These are phyloP conservation scores for Irpex lacteus DNA, from an alignment of 1,284 basidiomycete species.

Conservation along the genomic window DNA sequence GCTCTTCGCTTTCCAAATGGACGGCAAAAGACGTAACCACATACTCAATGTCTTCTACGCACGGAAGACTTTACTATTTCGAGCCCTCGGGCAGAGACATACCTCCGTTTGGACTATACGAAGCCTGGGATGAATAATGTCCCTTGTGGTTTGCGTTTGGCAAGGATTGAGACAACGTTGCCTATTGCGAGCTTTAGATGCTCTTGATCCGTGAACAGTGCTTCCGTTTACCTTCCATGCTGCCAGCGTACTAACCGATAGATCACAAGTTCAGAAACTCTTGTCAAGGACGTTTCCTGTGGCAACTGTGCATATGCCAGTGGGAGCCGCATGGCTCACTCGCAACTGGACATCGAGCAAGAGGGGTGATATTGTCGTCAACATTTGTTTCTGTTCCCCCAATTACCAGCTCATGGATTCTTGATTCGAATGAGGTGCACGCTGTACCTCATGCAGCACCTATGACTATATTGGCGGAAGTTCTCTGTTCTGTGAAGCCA, in stretches of 20 bases:
- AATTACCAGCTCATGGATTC: not conserved
- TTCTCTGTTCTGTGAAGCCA: not conserved
- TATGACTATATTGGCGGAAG: not conserved
- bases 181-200: not conserved
- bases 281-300: too few species aligned
- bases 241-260: not conserved
- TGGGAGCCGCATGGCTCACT: not conserved
- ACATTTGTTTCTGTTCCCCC: not conserved
- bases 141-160: not conserved
- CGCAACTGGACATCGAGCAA: not conserved
- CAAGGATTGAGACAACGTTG: not conserved
- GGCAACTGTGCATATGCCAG: not conserved
- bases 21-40: not conserved
- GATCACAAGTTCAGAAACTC: too few species aligned
- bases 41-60: too few species aligned
- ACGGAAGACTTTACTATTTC: too few species aligned
- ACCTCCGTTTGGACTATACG: too few species aligned
- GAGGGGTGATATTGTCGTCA: not conserved
- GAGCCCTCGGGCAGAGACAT: too few species aligned
- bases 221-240: not conserved
- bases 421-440: not conserved
- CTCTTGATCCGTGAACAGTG: not conserved
- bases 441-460: not conserved
- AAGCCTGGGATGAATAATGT: not conserved
- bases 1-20: not conserved